Conservation (phyloP, 192 early-diverging fungal genomes). For the Tieghemiomyces parasiticus region DNA sequence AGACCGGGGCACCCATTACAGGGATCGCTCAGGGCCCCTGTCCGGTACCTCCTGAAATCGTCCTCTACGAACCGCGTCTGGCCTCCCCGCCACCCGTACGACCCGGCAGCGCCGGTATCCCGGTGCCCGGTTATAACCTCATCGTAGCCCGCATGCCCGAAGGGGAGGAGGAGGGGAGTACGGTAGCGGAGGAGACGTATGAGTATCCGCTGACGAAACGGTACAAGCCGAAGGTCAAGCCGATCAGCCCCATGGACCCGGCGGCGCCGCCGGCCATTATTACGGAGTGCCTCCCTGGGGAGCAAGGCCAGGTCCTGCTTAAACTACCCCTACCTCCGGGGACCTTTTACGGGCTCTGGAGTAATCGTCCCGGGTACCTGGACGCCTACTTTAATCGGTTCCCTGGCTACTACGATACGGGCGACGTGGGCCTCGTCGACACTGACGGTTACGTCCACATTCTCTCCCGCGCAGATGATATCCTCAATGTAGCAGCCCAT, state of each 20-base stretch:
- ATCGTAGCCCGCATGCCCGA: background rate
- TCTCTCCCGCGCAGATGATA: constrained; percentile 54
- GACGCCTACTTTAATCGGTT: constrained; percentile 59
- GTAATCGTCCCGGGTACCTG: constrained; percentile 53
- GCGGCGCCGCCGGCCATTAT: too few species aligned
- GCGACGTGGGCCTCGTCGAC: constrained; percentile 70
- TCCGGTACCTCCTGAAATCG: too few species aligned
- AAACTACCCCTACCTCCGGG: constrained; percentile 71
- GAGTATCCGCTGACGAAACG: too few species aligned
- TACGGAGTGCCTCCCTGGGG: constrained; percentile 28
- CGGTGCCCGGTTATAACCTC: constrained; percentile 64
- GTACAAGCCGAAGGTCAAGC: too few species aligned
- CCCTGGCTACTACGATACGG: constrained; percentile 68
- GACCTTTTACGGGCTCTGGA: constrained; percentile 62
- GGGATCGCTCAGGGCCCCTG: constrained; percentile 45
- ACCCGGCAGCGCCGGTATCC: constrained; percentile 61
- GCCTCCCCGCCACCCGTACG: constrained; percentile 29
- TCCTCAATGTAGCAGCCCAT: constrained; percentile 82
- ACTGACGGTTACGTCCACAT: constrained; percentile 56
- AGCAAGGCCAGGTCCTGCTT: constrained; percentile 62
- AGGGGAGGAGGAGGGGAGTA: constrained; percentile 20
- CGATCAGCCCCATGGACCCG: too few species aligned
- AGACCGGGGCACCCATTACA: constrained; percentile 72
- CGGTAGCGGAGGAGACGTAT: too few species aligned
- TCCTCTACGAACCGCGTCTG: too few species aligned